These are phyloP conservation scores for Antitrichia curtipendula DNA, from an alignment of 225 moss, liverwort and hornwort species.

Conservation along the genomic window DNA sequence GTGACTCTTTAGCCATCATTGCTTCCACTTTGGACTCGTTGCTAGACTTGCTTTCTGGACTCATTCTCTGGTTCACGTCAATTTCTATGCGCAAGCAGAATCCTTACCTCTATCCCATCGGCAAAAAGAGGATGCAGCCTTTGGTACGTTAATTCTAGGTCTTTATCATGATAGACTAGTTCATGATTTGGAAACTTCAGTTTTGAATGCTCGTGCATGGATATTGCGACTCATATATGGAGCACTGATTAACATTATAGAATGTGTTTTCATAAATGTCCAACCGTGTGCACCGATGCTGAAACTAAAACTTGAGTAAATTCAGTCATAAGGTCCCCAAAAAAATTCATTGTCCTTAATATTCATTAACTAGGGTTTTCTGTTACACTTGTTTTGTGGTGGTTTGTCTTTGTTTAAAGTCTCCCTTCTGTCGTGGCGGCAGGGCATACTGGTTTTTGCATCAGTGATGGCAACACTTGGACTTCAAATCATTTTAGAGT, in stretches of 20 bases:
- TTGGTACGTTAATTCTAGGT: slow-evolving; percentile 26
- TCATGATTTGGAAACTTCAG: background rate
- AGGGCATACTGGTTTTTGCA: slow-evolving; percentile 51
- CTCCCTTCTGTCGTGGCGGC: background rate
- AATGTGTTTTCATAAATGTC: background rate
- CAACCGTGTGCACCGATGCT: background rate
- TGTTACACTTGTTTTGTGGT: background rate
- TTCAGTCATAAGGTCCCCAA: background rate
- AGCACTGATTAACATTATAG: background rate
- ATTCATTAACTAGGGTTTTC: background rate
- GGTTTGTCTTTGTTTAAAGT: background rate
- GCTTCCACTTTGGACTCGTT: slow-evolving; percentile 92
- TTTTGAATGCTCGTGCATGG: background rate
- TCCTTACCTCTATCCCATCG: slow-evolving; percentile 75
- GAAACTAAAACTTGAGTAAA: background rate
- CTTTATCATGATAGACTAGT: background rate
- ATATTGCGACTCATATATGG: background rate
- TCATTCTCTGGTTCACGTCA: slow-evolving; percentile 68
- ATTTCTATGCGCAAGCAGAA: slow-evolving; percentile 60
- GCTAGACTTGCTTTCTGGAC: slow-evolving; percentile 71
- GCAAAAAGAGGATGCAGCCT: slow-evolving; percentile 80
- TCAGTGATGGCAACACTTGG: slow-evolving; percentile 53
- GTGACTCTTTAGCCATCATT: slow-evolving; percentile 68
- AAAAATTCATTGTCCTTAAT: background rate
- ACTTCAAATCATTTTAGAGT: slow-evolving; percentile 43